These are phyloP conservation scores for Trifolium fragiferum DNA, from an alignment of 306 rosid species.

Conservation along the genomic window DNA sequence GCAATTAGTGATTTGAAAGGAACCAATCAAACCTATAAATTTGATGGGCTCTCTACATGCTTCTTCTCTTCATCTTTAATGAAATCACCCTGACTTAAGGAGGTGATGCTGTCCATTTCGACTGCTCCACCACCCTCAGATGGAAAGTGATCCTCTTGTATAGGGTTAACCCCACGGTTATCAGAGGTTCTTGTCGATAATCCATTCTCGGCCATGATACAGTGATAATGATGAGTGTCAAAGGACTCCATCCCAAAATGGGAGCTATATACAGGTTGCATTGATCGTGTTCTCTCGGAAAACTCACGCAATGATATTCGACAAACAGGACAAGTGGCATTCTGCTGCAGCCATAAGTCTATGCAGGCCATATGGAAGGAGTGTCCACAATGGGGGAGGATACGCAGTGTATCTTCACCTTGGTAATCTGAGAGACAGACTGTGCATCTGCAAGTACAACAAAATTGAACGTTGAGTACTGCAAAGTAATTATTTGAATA, in stretches of 20 bases:
- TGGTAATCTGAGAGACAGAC: constrained; percentile 86
- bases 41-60: constrained; percentile 85
- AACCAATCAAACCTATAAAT: constrained; percentile 48
- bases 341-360: constrained; percentile 94
- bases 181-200: constrained; percentile 47
- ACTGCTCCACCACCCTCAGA: constrained; percentile 56
- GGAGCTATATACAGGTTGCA: constrained; percentile 79
- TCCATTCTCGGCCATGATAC: constrained; percentile 45
- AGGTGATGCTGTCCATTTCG: constrained; percentile 48
- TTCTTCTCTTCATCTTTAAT: constrained; percentile 64
- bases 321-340: constrained; percentile 92
- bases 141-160: constrained; percentile 53
- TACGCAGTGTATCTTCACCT: constrained; percentile 73
- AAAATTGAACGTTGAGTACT: constrained; percentile 41
- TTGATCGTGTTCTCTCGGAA: constrained; percentile 56
- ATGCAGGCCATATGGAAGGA: constrained; percentile 87
- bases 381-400: constrained; percentile 90
- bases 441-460: constrained; percentile 65
- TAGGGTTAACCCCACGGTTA: constrained; percentile 52
- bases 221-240: constrained; percentile 53
- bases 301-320: constrained; percentile 70
- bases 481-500: constrained; percentile 22
- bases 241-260: constrained; percentile 53
- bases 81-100: constrained; percentile 49
- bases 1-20: constrained; percentile 33